phyloP scores from a whole-genome alignment of 2,329 filamentous ascomycete genomes.

The Fusarium napiforme region DNA sequence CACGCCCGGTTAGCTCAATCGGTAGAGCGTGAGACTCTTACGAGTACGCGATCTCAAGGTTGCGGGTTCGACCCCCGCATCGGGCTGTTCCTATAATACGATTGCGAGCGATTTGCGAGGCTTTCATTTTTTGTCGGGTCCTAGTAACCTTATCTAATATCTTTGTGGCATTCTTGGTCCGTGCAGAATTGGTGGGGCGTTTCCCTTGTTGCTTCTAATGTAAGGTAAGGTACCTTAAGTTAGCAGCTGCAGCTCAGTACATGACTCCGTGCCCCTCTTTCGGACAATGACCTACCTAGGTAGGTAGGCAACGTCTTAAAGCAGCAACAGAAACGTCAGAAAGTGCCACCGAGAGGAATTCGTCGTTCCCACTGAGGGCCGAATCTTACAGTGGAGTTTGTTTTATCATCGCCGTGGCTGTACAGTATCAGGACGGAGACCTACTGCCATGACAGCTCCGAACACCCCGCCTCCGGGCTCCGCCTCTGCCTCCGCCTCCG shows the following conservation, averaged over 20 bases:
- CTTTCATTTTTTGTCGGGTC: slow-evolving; percentile 6
- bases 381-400: neutral
- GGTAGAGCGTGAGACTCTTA: slow-evolving; percentile 77
- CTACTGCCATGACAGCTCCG: slow-evolving; percentile 30
- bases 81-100: slow-evolving; percentile 46
- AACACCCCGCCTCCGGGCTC: slow-evolving; percentile 17
- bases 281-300: neutral
- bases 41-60: slow-evolving; percentile 60
- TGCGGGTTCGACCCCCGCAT: slow-evolving; percentile 64
- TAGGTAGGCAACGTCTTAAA: slow-evolving; percentile 22
- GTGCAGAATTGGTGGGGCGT: slow-evolving; percentile 7
- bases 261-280: slow-evolving; percentile 19
- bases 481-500: slow-evolving; percentile 22
- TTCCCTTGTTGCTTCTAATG: neutral
- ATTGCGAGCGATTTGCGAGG: slow-evolving; percentile 30
- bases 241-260: slow-evolving; percentile 11
- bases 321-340: slow-evolving; percentile 36
- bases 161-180: neutral
- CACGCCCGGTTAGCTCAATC: slow-evolving; percentile 52
- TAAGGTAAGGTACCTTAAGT: no score
- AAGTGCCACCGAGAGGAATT: neutral
- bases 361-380: neutral
- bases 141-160: neutral
- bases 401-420: neutral
- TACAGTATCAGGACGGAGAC: neutral